Evolutionary conservation across 148 eudicot genomes (phyloP).

Genomic region (Persicaria tinctoria): DNA sequence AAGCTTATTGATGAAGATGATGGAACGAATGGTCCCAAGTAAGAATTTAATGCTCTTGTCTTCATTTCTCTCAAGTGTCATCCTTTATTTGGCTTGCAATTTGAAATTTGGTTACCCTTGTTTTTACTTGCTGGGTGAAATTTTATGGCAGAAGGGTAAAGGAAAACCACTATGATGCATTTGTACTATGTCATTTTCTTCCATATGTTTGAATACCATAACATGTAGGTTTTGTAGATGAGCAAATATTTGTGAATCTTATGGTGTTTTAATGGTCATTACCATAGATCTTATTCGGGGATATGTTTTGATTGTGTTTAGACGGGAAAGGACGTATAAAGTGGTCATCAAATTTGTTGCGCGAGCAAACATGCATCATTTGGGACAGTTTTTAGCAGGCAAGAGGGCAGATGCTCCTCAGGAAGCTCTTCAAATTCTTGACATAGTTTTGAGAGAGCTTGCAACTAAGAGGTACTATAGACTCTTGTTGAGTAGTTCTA

Average conservation of each 20-base stretch:
- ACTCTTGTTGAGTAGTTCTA: neutral
- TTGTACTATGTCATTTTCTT: neutral
- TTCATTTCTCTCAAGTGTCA: constrained; percentile 6
- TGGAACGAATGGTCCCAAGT: constrained; percentile 51
- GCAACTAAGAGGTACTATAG: constrained; percentile 38
- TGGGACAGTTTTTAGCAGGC: constrained; percentile 58
- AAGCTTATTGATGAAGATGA: constrained; percentile 53
- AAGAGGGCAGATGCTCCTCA: constrained; percentile 60
- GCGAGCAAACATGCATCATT: constrained; percentile 47
- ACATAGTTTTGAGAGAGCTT: constrained; percentile 62
- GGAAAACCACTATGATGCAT: neutral
- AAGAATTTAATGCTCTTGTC: constrained; percentile 18
- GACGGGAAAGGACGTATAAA: constrained; percentile 49
- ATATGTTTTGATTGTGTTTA: constrained; percentile 11
- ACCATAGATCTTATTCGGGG: neutral
- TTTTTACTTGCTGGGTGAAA: constrained; percentile 2
- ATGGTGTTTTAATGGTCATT: neutral
- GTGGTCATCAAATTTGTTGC: constrained; percentile 62
- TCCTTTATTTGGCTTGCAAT: neutral
- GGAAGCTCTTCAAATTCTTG: constrained; percentile 57
- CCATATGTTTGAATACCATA: neutral
- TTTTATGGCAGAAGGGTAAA: neutral
- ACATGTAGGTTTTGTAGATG: neutral
- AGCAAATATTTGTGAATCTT: neutral
- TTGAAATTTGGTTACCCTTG: neutral